Conservation (phyloP, 345 rosid species). For the Dipteronia dyeriana region DNA sequence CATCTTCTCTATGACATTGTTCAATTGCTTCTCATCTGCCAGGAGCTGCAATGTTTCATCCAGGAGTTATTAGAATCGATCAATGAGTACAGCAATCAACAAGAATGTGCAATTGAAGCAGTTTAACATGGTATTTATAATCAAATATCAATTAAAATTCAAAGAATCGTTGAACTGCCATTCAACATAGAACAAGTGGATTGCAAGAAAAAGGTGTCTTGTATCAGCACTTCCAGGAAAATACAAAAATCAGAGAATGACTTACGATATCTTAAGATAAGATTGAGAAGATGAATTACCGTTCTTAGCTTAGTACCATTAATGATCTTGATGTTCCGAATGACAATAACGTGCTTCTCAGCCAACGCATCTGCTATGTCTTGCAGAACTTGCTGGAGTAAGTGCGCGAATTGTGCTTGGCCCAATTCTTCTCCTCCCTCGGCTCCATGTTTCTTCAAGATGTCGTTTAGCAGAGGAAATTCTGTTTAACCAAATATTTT, state of each 20-base stretch:
- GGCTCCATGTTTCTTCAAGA: slow-evolving; percentile 73
- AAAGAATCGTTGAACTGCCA: neutral
- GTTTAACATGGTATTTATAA: neutral
- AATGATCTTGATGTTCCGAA: slow-evolving; percentile 56
- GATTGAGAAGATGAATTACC: slow-evolving; percentile 36
- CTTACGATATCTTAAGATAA: neutral
- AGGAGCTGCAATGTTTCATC: slow-evolving; percentile 50
- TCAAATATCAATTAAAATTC: neutral
- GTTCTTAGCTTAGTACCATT: slow-evolving; percentile 65
- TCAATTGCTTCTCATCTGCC: slow-evolving; percentile 49
- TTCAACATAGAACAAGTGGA: neutral
- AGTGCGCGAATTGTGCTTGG: slow-evolving; percentile 84
- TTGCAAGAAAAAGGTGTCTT: neutral
- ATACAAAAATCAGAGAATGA: neutral
- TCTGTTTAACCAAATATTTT: slow-evolving; percentile 43
- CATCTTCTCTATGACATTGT: slow-evolving; percentile 37
- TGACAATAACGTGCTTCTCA: slow-evolving; percentile 44
- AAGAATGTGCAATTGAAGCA: neutral
- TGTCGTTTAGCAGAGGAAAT: slow-evolving; percentile 58
- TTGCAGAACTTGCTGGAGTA: slow-evolving; percentile 74
- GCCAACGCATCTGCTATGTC: slow-evolving; percentile 67
- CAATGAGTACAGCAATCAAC: neutral
- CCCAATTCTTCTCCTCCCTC: slow-evolving; percentile 77
- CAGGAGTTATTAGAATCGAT: slow-evolving; percentile 12
- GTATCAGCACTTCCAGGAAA: neutral